phyloP scores from a whole-genome alignment of 495 filamentous ascomycete species.

The Lasiosphaeria hispida region DNA sequence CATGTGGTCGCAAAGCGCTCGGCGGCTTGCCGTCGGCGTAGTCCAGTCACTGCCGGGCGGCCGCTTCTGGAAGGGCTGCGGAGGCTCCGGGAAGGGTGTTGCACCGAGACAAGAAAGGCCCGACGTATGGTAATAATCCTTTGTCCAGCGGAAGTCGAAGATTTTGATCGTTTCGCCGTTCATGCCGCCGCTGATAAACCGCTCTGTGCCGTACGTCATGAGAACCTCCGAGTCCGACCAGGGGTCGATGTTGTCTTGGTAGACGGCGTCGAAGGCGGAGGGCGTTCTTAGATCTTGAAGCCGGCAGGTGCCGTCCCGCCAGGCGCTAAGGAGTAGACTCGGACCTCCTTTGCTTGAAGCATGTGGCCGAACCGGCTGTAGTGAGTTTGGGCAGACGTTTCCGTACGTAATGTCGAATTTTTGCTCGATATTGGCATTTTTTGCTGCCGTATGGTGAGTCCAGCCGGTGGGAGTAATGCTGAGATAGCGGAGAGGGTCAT shows the following conservation, averaged over 20 bases:
- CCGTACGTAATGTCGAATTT: constrained; percentile 19
- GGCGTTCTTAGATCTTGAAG: constrained; percentile 46
- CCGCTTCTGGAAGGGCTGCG: constrained; percentile 28
- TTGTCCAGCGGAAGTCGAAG: constrained; percentile 49
- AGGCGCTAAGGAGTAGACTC: constrained; percentile 43
- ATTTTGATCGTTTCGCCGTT: constrained; percentile 38
- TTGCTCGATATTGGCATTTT: constrained; percentile 14
- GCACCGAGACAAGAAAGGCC: constrained; percentile 36
- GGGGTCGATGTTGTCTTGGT: constrained; percentile 46
- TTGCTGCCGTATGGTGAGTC: constrained; percentile 24
- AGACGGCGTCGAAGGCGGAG: constrained; percentile 34
- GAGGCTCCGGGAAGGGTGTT: constrained; percentile 35
- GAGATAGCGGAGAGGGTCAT: constrained; percentile 39
- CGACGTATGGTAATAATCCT: constrained; percentile 42
- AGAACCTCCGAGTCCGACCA: constrained; percentile 38
- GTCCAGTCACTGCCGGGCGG: constrained; percentile 4
- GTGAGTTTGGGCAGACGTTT: constrained; percentile 31
- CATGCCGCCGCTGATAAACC: constrained; percentile 41
- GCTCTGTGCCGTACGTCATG: constrained; percentile 40
- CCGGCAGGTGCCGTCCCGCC: constrained; percentile 46
- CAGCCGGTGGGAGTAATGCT: constrained; percentile 40
- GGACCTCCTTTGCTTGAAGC: constrained; percentile 28
- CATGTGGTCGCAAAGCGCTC: constrained; percentile 28
- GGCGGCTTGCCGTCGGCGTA: neutral
- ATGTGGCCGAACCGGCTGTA: constrained; percentile 36